Conservation (phyloP, 73 alveolate genomes). For the Urostyla sp. region DNA sequence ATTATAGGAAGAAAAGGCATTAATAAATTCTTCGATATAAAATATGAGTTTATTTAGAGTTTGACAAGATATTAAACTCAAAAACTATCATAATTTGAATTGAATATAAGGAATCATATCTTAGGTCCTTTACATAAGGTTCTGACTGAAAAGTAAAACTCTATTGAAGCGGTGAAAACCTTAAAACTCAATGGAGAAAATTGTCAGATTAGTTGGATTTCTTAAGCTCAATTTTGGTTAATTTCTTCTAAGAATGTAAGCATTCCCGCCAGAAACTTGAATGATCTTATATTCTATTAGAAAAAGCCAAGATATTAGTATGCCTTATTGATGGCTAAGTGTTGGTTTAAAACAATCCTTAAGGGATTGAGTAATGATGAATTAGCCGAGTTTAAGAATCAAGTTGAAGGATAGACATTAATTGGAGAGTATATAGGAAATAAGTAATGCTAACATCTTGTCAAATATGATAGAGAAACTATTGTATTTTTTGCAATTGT, state of each 20-base stretch:
- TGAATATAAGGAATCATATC: conserved; percentile 21
- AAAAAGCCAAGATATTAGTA: conserved; percentile 73
- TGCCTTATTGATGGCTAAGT: conserved; percentile 88
- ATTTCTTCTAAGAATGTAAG: conserved; percentile 92
- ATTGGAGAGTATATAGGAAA: conserved; percentile 97
- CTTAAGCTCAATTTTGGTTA: conserved; percentile 87
- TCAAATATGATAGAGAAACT: conserved; percentile 82
- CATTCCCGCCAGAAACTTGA: conserved; percentile 74
- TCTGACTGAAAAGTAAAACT: conserved; percentile 57
- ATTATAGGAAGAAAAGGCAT: conserved; percentile 74
- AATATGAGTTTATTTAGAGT: conserved; percentile 16
- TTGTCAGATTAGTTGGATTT: conserved; percentile 83
- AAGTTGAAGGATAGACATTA: conserved; percentile 82
- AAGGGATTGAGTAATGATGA: conserved; percentile 72
- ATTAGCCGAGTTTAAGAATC: conserved; percentile 74
- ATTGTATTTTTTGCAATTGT: conserved; percentile 92
- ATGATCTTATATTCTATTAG: conserved; percentile 72
- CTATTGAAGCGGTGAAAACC: conserved; percentile 67
- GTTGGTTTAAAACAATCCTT: conserved; percentile 88
- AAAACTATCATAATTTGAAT: conserved; percentile 25
- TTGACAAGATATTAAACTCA: conserved; percentile 50
- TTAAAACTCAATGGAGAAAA: conserved; percentile 98
- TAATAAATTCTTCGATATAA: conserved; percentile 76
- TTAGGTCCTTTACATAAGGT: conserved; percentile 25
- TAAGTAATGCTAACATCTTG: conserved; percentile 89